These are phyloP conservation scores for Collybia nuda DNA, from an alignment of 768 basidiomycete genomes.

Conservation along the genomic window DNA sequence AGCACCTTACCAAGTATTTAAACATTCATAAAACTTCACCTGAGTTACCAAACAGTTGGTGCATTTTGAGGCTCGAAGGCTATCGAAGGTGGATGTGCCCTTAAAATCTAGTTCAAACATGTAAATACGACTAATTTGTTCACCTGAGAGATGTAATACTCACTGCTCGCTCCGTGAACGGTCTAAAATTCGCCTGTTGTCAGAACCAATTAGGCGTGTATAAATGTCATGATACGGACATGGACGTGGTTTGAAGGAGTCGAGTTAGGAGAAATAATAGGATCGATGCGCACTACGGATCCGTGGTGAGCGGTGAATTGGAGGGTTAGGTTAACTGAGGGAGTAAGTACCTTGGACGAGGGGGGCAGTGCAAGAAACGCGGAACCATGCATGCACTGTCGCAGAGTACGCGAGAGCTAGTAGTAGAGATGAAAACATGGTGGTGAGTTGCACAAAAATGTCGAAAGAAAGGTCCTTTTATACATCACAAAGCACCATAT, in stretches of 20 bases:
- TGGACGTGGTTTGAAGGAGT: conserved; percentile 40
- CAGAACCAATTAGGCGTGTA: neutral
- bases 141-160: neutral
- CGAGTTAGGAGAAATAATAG: conserved; percentile 31
- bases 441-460: no score
- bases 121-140: neutral
- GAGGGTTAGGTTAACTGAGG: no score
- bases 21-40: conserved; percentile 12
- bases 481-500: no score
- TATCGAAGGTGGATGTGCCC: conserved; percentile 31
- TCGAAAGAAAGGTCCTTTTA: no score
- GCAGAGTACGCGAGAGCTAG: conserved; percentile 3
- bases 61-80: conserved; percentile 35
- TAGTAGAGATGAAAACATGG: no score
- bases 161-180: conserved; percentile 38
- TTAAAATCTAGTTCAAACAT: conserved; percentile 26
- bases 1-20: neutral
- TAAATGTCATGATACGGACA: conserved; percentile 20
- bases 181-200: conserved; percentile 20
- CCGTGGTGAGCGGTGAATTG: no score
- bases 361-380: conserved; percentile 38
- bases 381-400: conserved; percentile 35
- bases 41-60: conserved; percentile 36
- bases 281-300: conserved; percentile 19
- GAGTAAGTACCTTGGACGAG: conserved; percentile 32